Percentiles rank a stretch among this genome's conserved stretches.
These are phyloP conservation scores for Tagetes erecta DNA, from an alignment of 129 eudicot genomes.

Conservation along the genomic window DNA sequence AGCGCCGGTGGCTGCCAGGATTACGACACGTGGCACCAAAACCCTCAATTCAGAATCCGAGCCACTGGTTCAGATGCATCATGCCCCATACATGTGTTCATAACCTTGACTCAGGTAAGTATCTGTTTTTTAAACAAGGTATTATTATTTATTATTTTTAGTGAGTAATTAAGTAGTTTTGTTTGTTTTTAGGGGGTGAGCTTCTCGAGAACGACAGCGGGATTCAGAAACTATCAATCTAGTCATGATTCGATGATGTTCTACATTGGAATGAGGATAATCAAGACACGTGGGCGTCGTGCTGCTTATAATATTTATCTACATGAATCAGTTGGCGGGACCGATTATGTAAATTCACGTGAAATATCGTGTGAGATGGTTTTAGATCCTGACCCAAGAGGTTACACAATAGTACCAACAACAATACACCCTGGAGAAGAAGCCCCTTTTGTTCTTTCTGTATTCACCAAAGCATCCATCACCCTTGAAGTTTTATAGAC, in stretches of 20 bases:
- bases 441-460: constrained; percentile 97
- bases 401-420: constrained; percentile 96
- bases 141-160: neutral
- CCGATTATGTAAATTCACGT: constrained; percentile 95
- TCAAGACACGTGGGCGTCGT: constrained; percentile 97
- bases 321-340: constrained; percentile 98
- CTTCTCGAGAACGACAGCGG: constrained; percentile 97
- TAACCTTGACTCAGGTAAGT: constrained; percentile 92
- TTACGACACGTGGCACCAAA: constrained; percentile 96
- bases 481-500: constrained; percentile 75
- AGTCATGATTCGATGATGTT: constrained; percentile 97
- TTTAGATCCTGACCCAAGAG: constrained; percentile 90
- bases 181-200: constrained; percentile 72
- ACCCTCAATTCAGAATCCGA: constrained; percentile 83
- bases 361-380: constrained; percentile 99
- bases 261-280: constrained; percentile 96
- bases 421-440: constrained; percentile 99
- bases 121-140: neutral
- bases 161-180: neutral
- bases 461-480: constrained; percentile 87
- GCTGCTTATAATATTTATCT: constrained; percentile 90
- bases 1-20: constrained; percentile 99
- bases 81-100: constrained; percentile 90
- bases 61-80: constrained; percentile 96
- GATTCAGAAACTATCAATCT: constrained; percentile 90